Conservation (phyloP, 495 filamentous ascomycete species). For the Daldinia decipiens region DNA sequence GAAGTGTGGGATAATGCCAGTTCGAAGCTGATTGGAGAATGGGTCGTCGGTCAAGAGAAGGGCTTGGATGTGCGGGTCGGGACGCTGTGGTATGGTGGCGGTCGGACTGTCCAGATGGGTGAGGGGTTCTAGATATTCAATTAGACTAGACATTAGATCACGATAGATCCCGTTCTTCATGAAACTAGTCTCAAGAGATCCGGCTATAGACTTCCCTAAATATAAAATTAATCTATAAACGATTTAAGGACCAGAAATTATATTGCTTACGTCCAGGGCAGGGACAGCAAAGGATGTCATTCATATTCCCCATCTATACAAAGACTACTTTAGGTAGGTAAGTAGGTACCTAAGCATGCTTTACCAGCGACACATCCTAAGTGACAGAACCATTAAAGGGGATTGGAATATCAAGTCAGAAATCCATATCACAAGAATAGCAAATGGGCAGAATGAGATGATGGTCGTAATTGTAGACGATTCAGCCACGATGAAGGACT, state of each 20-base stretch:
- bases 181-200: background rate
- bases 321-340: too few relatives aligned
- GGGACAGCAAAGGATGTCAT: background rate
- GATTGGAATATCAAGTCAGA: too few relatives aligned
- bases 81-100: conserved; percentile 85
- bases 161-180: too few relatives aligned
- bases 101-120: conserved; percentile 69
- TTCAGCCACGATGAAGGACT: background rate
- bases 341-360: too few relatives aligned
- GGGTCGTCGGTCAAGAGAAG: conserved; percentile 80
- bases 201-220: background rate
- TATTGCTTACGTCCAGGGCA: background rate
- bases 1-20: conserved; percentile 71
- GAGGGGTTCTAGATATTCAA: conserved; percentile 62
- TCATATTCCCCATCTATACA: background rate
- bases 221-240: too few relatives aligned
- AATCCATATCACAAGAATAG: background rate
- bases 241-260: background rate
- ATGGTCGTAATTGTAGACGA: background rate
- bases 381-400: too few relatives aligned
- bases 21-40: conserved; percentile 60
- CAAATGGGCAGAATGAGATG: background rate
- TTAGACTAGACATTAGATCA: too few relatives aligned
- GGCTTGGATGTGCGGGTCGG: conserved; percentile 77
- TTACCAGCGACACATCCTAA: too few relatives aligned